Conservation (phyloP, 2,329 filamentous ascomycete species). For the Aspergillus jensenii region DNA sequence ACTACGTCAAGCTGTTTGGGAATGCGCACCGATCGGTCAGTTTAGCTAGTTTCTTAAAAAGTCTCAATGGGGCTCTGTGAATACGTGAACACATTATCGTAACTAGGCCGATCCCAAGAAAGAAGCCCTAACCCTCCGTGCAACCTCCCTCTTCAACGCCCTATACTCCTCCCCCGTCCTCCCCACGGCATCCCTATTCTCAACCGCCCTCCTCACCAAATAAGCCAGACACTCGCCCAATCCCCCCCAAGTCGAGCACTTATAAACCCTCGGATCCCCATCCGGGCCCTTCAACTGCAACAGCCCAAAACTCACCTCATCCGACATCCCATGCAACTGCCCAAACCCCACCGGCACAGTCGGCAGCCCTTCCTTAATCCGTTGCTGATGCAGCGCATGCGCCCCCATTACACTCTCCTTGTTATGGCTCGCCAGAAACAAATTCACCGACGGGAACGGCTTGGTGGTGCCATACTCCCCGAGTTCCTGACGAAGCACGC, state of each 20-base stretch:
- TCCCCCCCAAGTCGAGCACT: constrained; percentile 58
- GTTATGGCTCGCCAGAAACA: constrained; percentile 85
- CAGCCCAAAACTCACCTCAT: constrained; percentile 58
- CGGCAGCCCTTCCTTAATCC: constrained; percentile 38
- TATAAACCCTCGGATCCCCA: constrained; percentile 49
- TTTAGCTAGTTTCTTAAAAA: no score
- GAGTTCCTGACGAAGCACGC: constrained; percentile 58
- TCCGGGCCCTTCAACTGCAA: constrained; percentile 43
- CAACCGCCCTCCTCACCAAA: constrained; percentile 57
- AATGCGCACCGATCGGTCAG: no score
- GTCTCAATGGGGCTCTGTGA: no score
- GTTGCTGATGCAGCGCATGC: constrained; percentile 49
- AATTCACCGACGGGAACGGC: constrained; percentile 56
- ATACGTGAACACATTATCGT: no score
- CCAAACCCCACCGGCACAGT: constrained; percentile 54
- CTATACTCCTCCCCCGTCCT: constrained; percentile 48
- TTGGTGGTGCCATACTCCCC: constrained; percentile 21
- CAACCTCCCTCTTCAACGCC: constrained; percentile 27
- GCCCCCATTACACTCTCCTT: constrained; percentile 64
- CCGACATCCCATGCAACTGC: constrained; percentile 62
- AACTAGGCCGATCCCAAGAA: no score
- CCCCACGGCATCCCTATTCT: constrained; percentile 60
- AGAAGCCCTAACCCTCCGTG: constrained; percentile 3
- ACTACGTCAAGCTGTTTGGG: no score
- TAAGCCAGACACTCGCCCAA: constrained; percentile 78